Base-by-base conservation (phyloP, 306 rosid genomes). In the Castanea sativa region DNA sequence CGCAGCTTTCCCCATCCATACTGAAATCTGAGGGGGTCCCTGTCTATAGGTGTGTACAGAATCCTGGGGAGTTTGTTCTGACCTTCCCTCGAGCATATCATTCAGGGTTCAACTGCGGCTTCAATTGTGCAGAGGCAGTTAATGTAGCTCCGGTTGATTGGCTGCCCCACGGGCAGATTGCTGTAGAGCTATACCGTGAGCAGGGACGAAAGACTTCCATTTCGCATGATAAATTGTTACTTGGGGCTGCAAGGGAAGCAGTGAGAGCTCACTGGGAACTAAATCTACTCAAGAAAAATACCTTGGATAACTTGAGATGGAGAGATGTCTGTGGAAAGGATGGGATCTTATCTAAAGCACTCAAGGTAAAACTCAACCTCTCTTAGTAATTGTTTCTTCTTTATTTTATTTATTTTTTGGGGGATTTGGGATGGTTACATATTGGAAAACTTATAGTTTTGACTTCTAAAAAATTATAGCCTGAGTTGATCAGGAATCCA, bases 91-190 rank as follows among this genome's bases (percentile, higher is more conserved):
- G 99, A 74, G 99, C 99, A 75, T 96, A 96, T 83, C 98, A 96
- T 84, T 83, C 98, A 29, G 99, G 99, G 76, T 96, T 96, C 89
- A 96, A 96, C 86, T 90, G 96, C 33, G 99, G 99, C 82, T 95
- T 95, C 96, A 95, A 95, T 87, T 93, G 97, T 86, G 99, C 99
- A 0, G 99, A 96, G 97, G 99, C 99, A 61, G 99, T 96, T 79
- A 96, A 96, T 79, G 99, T 93, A 19, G 99, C 99, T 82, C 98
- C 98, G 74, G 97, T 93, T 80, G 99, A 96, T 83, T 96, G 98
- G 99, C 84, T 95, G 72, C 98, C 97, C 75, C 98, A 96, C 75
- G 99, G 99, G 74, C 96, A 96, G 89, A 82, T 88, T 76, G 98
- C 99, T 71, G 85, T 95, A 86, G 90, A 89, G 84, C 87, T 91